phyloP scores from a whole-genome alignment of 2,329 filamentous ascomycete species.

The Alternaria sp. region DNA sequence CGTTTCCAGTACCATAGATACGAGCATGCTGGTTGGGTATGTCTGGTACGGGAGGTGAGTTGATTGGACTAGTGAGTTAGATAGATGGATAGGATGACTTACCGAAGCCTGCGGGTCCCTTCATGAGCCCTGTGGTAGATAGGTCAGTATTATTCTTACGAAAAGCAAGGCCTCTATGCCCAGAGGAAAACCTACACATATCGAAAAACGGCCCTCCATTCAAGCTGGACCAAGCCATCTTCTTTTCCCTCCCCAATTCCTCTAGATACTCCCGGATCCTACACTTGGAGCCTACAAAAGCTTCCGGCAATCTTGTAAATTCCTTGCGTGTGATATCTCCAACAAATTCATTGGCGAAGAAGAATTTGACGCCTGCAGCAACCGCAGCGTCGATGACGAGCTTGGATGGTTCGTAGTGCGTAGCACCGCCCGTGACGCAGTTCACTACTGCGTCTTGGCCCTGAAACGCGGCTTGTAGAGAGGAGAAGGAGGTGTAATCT shows the following conservation, averaged over 20 bases:
- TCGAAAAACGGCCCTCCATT: conserved; percentile 51
- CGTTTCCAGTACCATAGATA: conserved; percentile 48
- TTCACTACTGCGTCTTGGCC: conserved; percentile 66
- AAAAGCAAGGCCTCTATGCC: not conserved
- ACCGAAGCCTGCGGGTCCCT: conserved; percentile 47
- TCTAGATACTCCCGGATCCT: conserved; percentile 39
- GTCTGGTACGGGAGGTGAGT: conserved; percentile 9
- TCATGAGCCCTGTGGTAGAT: conserved; percentile 41
- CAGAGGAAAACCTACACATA: conserved; percentile 42
- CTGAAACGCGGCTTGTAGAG: conserved; percentile 55
- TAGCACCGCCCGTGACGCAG: conserved; percentile 56
- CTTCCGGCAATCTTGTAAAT: conserved; percentile 39
- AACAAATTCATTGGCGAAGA: conserved; percentile 49
- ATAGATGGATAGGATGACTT: not conserved
- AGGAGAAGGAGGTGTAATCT: conserved; percentile 38
- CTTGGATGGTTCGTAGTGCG: conserved; percentile 56
- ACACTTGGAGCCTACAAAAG: conserved; percentile 37
- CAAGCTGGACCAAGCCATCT: conserved; percentile 43
- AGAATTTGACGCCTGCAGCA: conserved; percentile 44
- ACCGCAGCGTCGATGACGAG: conserved; percentile 48
- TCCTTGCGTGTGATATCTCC: conserved; percentile 36
- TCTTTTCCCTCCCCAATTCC: conserved; percentile 29
- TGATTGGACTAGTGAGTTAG: not conserved
- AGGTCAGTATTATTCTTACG: not conserved
- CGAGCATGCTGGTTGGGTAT: conserved; percentile 37